These are phyloP conservation scores for Hagleromyces aurorensis DNA, from an alignment of 805 yeast species.

Conservation along the genomic window DNA sequence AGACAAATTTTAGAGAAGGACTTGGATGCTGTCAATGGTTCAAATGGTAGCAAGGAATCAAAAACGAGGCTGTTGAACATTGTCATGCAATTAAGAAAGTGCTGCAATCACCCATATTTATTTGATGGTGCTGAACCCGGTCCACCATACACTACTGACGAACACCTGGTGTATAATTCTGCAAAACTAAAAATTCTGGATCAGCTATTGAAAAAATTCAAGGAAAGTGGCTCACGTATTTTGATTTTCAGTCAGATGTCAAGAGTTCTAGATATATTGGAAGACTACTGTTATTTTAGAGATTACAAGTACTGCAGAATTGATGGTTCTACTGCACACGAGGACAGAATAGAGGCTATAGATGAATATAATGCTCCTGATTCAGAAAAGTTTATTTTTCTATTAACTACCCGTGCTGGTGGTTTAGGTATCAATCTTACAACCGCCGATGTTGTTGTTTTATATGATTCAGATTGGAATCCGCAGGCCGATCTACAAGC, in stretches of 20 bases:
- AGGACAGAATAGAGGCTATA: conserved; percentile 65
- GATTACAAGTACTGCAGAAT: conserved; percentile 67
- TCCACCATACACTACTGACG: conserved; percentile 81
- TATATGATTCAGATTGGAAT: conserved; percentile 81
- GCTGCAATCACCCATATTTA: conserved; percentile 78
- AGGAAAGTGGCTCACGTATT: conserved; percentile 67
- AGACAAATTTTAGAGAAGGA: conserved; percentile 70
- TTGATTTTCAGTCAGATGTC: conserved; percentile 80
- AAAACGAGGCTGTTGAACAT: conserved; percentile 70
- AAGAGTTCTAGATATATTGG: conserved; percentile 69
- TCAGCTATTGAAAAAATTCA: conserved; percentile 51
- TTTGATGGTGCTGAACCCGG: conserved; percentile 90
- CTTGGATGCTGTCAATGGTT: conserved; percentile 80
- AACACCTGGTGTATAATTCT: conserved; percentile 66
- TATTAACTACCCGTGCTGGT: conserved; percentile 81
- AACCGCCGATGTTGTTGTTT: conserved; percentile 67
- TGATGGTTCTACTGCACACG: conserved; percentile 78
- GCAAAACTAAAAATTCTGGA: conserved; percentile 68
- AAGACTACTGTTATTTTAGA: conserved; percentile 69
- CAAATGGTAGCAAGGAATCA: conserved; percentile 63
- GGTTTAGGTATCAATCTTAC: conserved; percentile 83
- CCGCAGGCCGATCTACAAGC: conserved; percentile 88
- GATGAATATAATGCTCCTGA: conserved; percentile 76
- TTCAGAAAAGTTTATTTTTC: conserved; percentile 61
- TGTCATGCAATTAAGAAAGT: conserved; percentile 78